Percentiles rank a stretch among this genome's conserved stretches.
phyloP scores from a whole-genome alignment of 345 rosid genomes.

The Pugionium dolabratum region DNA sequence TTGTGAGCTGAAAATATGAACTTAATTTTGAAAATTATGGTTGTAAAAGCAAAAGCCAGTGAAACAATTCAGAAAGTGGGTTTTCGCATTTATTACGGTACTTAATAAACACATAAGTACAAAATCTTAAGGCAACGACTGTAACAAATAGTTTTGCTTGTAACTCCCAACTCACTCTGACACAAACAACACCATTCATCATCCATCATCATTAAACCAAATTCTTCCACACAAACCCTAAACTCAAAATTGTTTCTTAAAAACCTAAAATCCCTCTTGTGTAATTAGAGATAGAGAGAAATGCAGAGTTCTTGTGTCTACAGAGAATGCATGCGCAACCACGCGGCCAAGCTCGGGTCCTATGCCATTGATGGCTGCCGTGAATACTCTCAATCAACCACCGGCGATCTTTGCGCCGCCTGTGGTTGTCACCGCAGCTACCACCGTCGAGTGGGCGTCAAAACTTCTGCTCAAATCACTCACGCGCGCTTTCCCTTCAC shows the following conservation, averaged over 20 bases:
- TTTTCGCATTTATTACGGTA: conserved; percentile 36
- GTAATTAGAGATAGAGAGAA: conserved; percentile 22
- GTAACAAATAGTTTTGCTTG: conserved; percentile 17
- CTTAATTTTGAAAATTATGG: conserved; percentile 10
- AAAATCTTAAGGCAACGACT: conserved; percentile 32
- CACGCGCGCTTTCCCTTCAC: conserved; percentile 24
- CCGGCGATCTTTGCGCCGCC: conserved; percentile 68
- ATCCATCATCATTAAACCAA: conserved; percentile 24
- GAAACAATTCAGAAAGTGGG: conserved; percentile 33
- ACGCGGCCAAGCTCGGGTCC: conserved; percentile 85
- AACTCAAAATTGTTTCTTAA: conserved; percentile 21
- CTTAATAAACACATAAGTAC: conserved; percentile 36
- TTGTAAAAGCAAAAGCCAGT: conserved; percentile 24
- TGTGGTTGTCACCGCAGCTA: conserved; percentile 98
- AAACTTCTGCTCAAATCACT: conserved; percentile 24
- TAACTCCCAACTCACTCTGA: conserved; percentile 41
- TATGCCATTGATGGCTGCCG: conserved; percentile 87
- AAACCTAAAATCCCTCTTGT: not conserved
- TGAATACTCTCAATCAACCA: conserved; percentile 53
- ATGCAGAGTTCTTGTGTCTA: conserved; percentile 45
- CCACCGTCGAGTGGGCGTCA: conserved; percentile 55
- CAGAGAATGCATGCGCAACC: conserved; percentile 84
- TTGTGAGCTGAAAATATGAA: conserved; percentile 18
- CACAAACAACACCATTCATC: conserved; percentile 33
- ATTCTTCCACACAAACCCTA: conserved; percentile 1